Conservation (phyloP, 805 yeast species). For the Wickerhamiella azymoides region DNA sequence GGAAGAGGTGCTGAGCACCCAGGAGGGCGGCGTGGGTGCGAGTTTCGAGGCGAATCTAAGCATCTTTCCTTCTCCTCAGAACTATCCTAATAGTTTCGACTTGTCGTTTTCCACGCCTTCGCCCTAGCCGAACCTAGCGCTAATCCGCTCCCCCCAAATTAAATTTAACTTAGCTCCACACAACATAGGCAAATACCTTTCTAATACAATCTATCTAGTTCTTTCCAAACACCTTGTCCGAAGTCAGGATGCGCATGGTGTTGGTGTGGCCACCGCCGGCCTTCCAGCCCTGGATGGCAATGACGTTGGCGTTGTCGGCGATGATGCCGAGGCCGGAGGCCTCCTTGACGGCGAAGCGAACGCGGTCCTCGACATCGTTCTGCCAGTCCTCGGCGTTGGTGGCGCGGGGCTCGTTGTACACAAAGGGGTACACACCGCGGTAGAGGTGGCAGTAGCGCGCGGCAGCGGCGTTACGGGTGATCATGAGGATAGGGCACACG, state of each 20-base stretch:
- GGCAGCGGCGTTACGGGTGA: slow-evolving; percentile 84
- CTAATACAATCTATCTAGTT: not conserved
- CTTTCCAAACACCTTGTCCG: slow-evolving; percentile 4
- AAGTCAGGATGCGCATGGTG: slow-evolving; percentile 66
- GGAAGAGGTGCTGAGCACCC: too few relatives aligned
- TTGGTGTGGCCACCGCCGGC: slow-evolving; percentile 98
- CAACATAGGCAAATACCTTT: too few relatives aligned
- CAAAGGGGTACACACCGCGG: slow-evolving; percentile 98
- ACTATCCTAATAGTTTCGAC: not conserved
- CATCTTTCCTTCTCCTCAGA: not conserved
- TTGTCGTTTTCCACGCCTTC: too few relatives aligned
- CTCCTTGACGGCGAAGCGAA: slow-evolving; percentile 82
- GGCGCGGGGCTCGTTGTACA: slow-evolving; percentile 49
- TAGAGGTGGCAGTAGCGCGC: slow-evolving; percentile 93
- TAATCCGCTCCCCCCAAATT: too few relatives aligned
- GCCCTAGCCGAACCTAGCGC: too few relatives aligned
- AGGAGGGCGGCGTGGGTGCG: too few relatives aligned
- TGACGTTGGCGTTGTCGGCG: slow-evolving; percentile 73
- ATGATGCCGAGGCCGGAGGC: slow-evolving; percentile 79
- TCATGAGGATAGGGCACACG: slow-evolving; percentile 92
- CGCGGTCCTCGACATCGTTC: slow-evolving; percentile 89
- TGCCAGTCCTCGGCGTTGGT: slow-evolving; percentile 66
- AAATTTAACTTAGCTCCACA: too few relatives aligned
- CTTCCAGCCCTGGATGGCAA: slow-evolving; percentile 97
- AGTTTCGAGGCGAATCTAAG: too few relatives aligned